Conservation (phyloP, 2,329 filamentous ascomycete genomes). For the Dichotomopilus funicola region DNA sequence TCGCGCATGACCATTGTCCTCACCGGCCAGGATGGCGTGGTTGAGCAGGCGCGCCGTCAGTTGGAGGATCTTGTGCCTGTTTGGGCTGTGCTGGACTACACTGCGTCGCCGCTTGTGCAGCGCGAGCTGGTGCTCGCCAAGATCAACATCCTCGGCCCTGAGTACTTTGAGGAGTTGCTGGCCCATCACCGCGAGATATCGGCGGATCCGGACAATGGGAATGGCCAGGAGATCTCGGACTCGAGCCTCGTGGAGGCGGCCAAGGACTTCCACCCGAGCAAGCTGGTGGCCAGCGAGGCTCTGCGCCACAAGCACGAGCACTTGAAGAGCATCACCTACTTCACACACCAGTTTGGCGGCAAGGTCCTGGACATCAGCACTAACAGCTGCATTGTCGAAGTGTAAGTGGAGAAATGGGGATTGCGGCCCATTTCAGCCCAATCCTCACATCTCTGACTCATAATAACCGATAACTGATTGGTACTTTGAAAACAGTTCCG, state of each 20-base stretch:
- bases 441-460: slow-evolving; percentile 1
- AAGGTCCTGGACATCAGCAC: slow-evolving; percentile 98
- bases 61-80: slow-evolving; percentile 95
- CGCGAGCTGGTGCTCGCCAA: slow-evolving; percentile 92
- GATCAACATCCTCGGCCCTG: slow-evolving; percentile 90
- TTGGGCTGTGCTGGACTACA: slow-evolving; percentile 98
- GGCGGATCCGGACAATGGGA: slow-evolving; percentile 36
- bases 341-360: slow-evolving; percentile 94
- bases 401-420: slow-evolving; percentile 53
- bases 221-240: slow-evolving; percentile 30
- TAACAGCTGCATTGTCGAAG: slow-evolving; percentile 95
- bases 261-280: slow-evolving; percentile 82
- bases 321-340: slow-evolving; percentile 89
- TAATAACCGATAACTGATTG: slow-evolving; percentile 16
- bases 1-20: slow-evolving; percentile 99
- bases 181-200: slow-evolving; percentile 90
- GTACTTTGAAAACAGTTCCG: slow-evolving; percentile 57
- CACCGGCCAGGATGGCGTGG: slow-evolving; percentile 90
- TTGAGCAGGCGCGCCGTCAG: slow-evolving; percentile 93
- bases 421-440: slow-evolving; percentile 2
- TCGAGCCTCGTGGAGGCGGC: slow-evolving; percentile 41
- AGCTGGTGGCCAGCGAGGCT: slow-evolving; percentile 78
- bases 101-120: slow-evolving; percentile 84
- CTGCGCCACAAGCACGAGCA: slow-evolving; percentile 97
- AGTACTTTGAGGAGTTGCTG: slow-evolving; percentile 96